Base-by-base conservation (phyloP, 805 yeast species). In the Scheffersomyces lignosus region DNA sequence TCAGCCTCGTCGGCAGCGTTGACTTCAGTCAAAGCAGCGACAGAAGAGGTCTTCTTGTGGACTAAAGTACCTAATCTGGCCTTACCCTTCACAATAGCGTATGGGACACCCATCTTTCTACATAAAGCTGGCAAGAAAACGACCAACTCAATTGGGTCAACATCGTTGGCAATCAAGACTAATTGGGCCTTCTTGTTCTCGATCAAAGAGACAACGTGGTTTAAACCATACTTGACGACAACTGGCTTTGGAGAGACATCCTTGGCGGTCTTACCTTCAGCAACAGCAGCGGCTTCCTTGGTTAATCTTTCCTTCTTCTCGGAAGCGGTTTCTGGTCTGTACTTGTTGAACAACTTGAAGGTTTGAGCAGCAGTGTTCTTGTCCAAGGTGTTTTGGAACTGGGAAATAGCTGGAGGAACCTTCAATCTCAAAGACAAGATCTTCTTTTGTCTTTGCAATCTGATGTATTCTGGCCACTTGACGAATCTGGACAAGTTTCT, bases 301-400 rank as follows among this genome's bases (percentile, higher is more conserved):
- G 93, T 84, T 66, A 91, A 83, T 81, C 99, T 89, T 80, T 88
- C 96, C 83, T 89, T 90, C 96, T 91, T 91, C 79, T 93, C 96
- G 66, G 89, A 84, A 63, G 82, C 64, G 52, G 96, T 87, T 81
- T 91, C 99, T 66, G 99, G 98, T 78, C 96, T 84, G 88, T 91
- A 91, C 81, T 93, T 91, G 95, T 89, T 89, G 78, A 91, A 83
- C 64, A 91, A 83, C 81, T 90, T 90, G 83, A 91, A 87, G 59
- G 96, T 78, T 76, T 87, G 95, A 60, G 96, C 77, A 63, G 99
- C 98, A 56, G 97, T 86, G 89, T 91, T 91, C 85, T 90, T 90
- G 85, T 91, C 99, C 72, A 91, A 80, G 63, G 89, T 83, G 75
- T 85, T 77, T 66, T 88, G 89, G 83, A 91, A 91, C 78, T 91